Evolutionary conservation across 371 early-diverging fungal genomes (phyloP).

Genomic region (Rhizopus delemar): DNA sequence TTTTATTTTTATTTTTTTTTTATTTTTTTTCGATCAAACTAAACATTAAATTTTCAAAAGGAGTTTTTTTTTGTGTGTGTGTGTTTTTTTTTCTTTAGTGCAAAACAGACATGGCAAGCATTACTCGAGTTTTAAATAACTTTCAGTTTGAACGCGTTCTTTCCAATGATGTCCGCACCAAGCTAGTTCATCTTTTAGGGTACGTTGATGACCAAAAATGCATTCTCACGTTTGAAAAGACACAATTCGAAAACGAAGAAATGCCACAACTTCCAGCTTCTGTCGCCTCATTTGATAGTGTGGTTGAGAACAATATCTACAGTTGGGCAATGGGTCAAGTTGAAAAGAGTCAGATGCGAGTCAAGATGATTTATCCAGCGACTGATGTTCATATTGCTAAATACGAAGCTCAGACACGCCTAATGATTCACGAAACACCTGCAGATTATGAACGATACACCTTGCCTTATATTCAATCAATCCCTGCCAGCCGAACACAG

Average conservation of each 20-base stretch:
- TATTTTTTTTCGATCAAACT: too few species aligned
- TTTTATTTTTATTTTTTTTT: too few species aligned
- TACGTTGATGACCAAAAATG: slow-evolving; percentile 27
- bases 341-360: slow-evolving; percentile 46
- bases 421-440: slow-evolving; percentile 61
- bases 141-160: slow-evolving; percentile 40
- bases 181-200: slow-evolving; percentile 39
- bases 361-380: slow-evolving; percentile 65
- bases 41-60: too few species aligned
- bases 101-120: too few species aligned
- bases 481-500: slow-evolving; percentile 63
- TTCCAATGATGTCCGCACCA: slow-evolving; percentile 45
- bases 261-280: slow-evolving; percentile 32
- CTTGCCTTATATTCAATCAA: slow-evolving; percentile 63
- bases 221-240: slow-evolving; percentile 56
- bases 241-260: slow-evolving; percentile 45
- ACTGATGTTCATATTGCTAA: slow-evolving; percentile 73
- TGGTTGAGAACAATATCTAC: slow-evolving; percentile 65
- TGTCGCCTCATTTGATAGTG: slow-evolving; percentile 11
- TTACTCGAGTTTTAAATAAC: slow-evolving; percentile 15
- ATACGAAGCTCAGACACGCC: slow-evolving; percentile 65
- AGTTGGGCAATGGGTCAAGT: slow-evolving; percentile 54
- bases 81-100: neutral
- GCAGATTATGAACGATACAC: slow-evolving; percentile 49
- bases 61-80: neutral